Percentiles rank a stretch among this genome's conserved stretches.
These are phyloP conservation scores for Mentha longifolia DNA, from an alignment of 257 asterid genomes.

Conservation along the genomic window DNA sequence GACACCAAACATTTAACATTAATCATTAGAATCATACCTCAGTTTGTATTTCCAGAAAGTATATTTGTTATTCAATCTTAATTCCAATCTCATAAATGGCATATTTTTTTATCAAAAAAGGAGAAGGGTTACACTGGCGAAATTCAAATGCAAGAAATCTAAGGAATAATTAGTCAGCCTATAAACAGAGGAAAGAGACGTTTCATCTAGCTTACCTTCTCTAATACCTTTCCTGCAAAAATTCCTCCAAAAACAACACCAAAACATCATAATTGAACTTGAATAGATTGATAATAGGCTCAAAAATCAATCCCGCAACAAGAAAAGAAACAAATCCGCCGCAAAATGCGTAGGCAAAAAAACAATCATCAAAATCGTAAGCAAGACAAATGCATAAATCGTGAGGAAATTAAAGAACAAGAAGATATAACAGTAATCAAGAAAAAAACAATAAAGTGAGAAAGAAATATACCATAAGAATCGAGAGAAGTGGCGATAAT, in stretches of 20 bases:
- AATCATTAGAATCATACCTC: background rate
- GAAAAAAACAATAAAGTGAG: background rate
- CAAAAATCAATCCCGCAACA: background rate
- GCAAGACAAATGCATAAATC: background rate
- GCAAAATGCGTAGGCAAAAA: background rate
- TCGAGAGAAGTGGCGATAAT: slow-evolving; percentile 67
- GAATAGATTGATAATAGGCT: background rate
- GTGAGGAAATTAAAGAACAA: background rate
- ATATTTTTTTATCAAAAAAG: background rate
- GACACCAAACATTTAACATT: background rate
- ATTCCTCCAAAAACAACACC: background rate
- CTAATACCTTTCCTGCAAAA: background rate
- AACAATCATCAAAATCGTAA: too few species aligned
- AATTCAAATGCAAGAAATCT: background rate
- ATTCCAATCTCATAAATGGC: background rate
- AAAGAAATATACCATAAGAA: slow-evolving; percentile 44
- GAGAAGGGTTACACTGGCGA: background rate
- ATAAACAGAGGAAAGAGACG: too few species aligned
- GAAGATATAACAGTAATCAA: background rate
- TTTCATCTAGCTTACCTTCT: background rate
- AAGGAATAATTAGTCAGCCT: background rate
- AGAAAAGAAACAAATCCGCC: background rate
- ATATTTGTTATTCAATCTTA: background rate
- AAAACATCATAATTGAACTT: background rate
- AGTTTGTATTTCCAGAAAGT: background rate